Evolutionary conservation across 139 green algal species (phyloP), one percentile per base, ranked within the genome.

Genomic region (Chlorella sp.): DNA sequence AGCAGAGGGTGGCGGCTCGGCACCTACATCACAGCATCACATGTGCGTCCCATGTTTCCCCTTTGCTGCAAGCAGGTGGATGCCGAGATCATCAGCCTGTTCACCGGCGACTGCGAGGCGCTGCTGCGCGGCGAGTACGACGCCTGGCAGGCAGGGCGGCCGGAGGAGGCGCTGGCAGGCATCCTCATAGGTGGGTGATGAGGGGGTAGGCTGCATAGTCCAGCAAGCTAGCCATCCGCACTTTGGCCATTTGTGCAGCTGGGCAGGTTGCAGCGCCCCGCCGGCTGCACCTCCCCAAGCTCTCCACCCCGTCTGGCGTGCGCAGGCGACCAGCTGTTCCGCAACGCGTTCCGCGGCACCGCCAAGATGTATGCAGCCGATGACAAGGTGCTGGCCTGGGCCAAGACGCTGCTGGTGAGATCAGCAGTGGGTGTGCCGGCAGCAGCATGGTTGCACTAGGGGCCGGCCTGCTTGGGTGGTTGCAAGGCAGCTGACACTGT

Each of bases 321-420:
- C 2, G 51, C 51, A 60, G 51, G 87, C 36, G 91, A 94, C 80
- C 91, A 94, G 81, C 89, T 94, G 55, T 74, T 38, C 72, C 87
- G 91, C 38, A 92, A 94, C 63, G 85, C 86, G 0, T 88, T 85
- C 65, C 82, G 91, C 25, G 82, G 82, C 62, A 88, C 72, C 20
- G 57, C 87, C 15, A 36, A 71, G 21, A 90, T 93, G 34, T 94
- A 74, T n/a, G 26, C 63, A 11, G 55, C 85, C 2, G 90, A 93
- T 63, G 3, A 38, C n/a, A 82, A 87, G 55, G 87, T 82, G 18
- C 78, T 92, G 23, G 17, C 21, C 18, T 93, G 90, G 90, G 51
- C 60, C 79, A 17, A 76, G 79, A 13, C 34, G 74, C 16, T 85
- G 30, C 51, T 88, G 51, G 74, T 84, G 65, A 63, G 79, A 34